phyloP scores from a whole-genome alignment of 768 basidiomycete genomes.

The Tulasnella sp. region DNA sequence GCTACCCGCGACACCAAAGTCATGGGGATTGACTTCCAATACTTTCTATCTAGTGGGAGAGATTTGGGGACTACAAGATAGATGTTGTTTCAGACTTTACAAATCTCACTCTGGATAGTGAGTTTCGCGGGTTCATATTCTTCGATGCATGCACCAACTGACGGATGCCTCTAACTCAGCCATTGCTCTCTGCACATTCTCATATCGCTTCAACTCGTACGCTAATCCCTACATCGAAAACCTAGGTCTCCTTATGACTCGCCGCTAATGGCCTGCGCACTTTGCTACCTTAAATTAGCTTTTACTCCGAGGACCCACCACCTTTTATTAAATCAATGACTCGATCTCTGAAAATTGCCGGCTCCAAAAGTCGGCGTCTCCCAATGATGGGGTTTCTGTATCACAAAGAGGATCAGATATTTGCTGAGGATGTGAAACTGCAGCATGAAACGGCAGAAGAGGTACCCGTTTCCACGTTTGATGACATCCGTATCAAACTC shows the following conservation, averaged over 20 bases:
- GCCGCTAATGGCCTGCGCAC: too few species aligned
- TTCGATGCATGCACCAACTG: too few species aligned
- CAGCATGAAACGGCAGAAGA: not conserved
- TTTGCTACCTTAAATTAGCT: not conserved
- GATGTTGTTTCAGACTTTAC: constrained; percentile 41
- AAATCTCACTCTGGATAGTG: constrained; percentile 38
- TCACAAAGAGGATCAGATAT: constrained; percentile 27
- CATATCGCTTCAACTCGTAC: constrained; percentile 36
- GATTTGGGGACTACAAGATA: constrained; percentile 35
- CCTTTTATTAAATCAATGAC: constrained; percentile 21
- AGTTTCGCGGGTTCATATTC: too few species aligned
- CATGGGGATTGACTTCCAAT: constrained; percentile 30
- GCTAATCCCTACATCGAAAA: constrained; percentile 28
- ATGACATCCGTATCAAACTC: too few species aligned
- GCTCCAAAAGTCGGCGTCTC: constrained; percentile 30
- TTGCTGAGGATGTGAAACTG: not conserved
- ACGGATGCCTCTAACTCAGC: not conserved
- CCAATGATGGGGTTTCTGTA: constrained; percentile 35
- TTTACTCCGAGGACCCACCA: constrained; percentile 14
- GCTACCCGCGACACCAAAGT: not conserved
- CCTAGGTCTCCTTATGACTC: not conserved
- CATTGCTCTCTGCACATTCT: not conserved
- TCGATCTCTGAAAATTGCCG: constrained; percentile 34
- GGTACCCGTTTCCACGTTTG: too few species aligned
- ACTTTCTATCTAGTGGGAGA: constrained; percentile 37